These are phyloP conservation scores for Kentomonas sorsogonicus DNA, from an alignment of 208 protist species.

Conservation along the genomic window DNA sequence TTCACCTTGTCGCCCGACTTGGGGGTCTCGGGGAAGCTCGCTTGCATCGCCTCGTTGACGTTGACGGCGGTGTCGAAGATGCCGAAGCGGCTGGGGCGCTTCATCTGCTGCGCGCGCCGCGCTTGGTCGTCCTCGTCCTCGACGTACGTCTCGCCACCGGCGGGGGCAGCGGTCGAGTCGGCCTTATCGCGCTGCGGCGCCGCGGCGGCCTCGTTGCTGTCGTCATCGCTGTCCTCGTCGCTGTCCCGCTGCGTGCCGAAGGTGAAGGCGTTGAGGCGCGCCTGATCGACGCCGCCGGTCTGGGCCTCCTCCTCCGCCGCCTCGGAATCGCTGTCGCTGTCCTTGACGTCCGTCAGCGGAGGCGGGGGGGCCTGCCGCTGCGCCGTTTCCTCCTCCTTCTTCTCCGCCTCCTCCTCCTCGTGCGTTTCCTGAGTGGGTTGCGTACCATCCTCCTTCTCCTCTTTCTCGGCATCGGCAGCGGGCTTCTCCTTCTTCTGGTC, in stretches of 20 bases:
- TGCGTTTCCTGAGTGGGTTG: too few relatives aligned
- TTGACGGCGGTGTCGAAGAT: constrained; percentile 42
- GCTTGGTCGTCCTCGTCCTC: constrained; percentile 13
- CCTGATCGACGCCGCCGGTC: constrained; percentile 9
- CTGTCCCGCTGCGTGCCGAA: constrained; percentile 17
- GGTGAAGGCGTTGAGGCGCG: constrained; percentile 21
- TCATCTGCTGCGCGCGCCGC: constrained; percentile 35
- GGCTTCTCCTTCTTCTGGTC: constrained; percentile 4
- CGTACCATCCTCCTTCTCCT: not conserved
- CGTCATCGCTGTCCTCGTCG: not conserved
- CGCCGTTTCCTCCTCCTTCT: not conserved
- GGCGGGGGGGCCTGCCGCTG: not conserved
- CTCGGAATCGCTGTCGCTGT: not conserved
- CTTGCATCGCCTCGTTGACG: constrained; percentile 34
- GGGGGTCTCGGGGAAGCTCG: constrained; percentile 40
- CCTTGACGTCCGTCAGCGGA: not conserved
- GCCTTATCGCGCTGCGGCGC: too few relatives aligned
- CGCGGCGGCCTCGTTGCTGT: constrained; percentile 7
- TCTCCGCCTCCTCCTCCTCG: not conserved
- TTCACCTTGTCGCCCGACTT: constrained; percentile 53
- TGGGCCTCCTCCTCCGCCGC: not conserved
- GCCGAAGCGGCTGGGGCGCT: constrained; percentile 30
- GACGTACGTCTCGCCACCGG: not conserved
- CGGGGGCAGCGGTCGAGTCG: too few relatives aligned
- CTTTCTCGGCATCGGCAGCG: not conserved